Percentiles rank a stretch among this genome's conserved stretches.
These are phyloP conservation scores for Bombardia bombarda DNA, from an alignment of 495 filamentous ascomycete genomes.

Conservation along the genomic window DNA sequence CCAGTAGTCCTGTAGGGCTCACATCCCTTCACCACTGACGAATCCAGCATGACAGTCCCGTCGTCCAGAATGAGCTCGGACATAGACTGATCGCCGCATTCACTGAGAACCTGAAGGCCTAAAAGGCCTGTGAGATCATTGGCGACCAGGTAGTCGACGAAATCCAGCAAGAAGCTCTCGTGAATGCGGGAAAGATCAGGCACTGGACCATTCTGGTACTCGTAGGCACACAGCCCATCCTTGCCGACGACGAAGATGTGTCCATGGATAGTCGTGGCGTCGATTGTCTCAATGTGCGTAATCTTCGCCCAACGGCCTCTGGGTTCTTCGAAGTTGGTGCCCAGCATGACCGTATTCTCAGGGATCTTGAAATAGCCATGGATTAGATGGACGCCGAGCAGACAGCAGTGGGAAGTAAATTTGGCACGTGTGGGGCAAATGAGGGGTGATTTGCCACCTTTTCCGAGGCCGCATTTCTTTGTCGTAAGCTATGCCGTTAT, in stretches of 20 bases:
- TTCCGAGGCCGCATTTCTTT: too few relatives aligned
- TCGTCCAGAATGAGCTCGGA: constrained; percentile 10
- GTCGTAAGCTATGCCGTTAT: too few relatives aligned
- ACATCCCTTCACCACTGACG: constrained; percentile 2
- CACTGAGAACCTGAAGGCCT: neutral
- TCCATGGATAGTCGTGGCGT: neutral
- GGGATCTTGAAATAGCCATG: neutral
- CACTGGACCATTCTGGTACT: neutral
- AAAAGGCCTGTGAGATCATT: neutral
- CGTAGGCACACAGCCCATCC: neutral
- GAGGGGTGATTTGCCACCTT: too few relatives aligned
- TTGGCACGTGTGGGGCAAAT: too few relatives aligned
- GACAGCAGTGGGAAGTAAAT: too few relatives aligned
- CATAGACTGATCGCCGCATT: neutral
- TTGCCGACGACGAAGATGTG: constrained; percentile 1
- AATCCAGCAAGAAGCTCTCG: neutral
- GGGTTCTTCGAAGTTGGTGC: neutral
- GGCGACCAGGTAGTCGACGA: neutral
- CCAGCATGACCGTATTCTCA: neutral
- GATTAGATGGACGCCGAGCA: neutral
- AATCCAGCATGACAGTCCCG: constrained; percentile 9
- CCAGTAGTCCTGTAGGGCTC: neutral
- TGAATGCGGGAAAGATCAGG: neutral
- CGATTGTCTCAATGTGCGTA: neutral
- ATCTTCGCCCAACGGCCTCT: neutral